Evolutionary conservation across 176 grass and related monocot species (phyloP), one percentile per base, ranked within the genome.

Genomic region (Bromus sterilis): DNA sequence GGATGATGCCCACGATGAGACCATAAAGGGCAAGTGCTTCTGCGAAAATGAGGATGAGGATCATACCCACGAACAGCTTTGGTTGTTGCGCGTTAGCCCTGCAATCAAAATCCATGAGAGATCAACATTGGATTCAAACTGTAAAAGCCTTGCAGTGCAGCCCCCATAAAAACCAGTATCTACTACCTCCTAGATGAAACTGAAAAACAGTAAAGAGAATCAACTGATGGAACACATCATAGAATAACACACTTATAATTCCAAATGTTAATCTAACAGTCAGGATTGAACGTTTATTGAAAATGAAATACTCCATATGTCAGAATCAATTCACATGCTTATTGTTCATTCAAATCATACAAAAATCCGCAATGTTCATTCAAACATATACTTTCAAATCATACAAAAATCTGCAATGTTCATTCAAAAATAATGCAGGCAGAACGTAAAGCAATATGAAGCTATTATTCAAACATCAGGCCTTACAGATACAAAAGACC

Each of bases 1-100:
- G 89, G 66, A 94, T 94, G 81, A 94, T 94, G 60, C 92, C 92
- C 9, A 94, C 92, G 0, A 94, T 94, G 59, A 94, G 89, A 18
- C 92, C 92, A 4, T 94, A 94, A 4, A 94, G 89, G 41, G 92
- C 92, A 7, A 94, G 89, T 0, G 89, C 89, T 85, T 91, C 92
- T 5, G 92, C 89, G 48, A 94, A 94, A 75, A 94, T 94, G 76
- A 94, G 92, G 56, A 94, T 94, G 26, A 94, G 92, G 70, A 94
- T 94, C 92, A 94, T 94, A 20, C 92, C 92, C 43, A 94, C 92
- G 1, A 94, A 94, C 3, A 94, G 85, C 31, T 94, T 94, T 0
- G 92, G 92, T 67, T 94, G 92, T 66, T 94, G 92, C 14, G 92
- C 92, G 14, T 94, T 94, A 26, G 92, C 92, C 86, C 89, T 94